Base-by-base conservation (phyloP, 768 basidiomycete species). In the Russula foetens region DNA sequence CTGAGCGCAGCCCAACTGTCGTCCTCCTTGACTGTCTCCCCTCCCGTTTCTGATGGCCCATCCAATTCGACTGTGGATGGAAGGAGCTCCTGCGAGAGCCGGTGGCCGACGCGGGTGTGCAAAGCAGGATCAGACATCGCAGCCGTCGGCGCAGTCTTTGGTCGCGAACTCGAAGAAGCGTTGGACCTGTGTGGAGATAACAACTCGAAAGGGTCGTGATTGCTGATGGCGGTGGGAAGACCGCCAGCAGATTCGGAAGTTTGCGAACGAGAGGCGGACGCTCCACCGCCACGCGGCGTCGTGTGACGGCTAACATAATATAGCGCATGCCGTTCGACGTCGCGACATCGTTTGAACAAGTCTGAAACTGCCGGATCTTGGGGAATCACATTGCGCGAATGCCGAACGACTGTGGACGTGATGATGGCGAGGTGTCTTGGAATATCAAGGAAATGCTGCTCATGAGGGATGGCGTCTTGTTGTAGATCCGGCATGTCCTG, bases 371-470 rank as follows among this genome's bases (percentile, higher is more conserved):
- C 69, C 35, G 67, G 58, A 63, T 81, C 80, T 17, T 66, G 39
- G 15, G 63, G 63, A 45, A 35, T 19, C 72, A 71, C 17, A 65
- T 67, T 31, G 75, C 74, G 50, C 69, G 69, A 39, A 24, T 82
- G 77, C 38, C 90, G 85, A 39, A 85, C 81, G n/a, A 95, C 79
- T 48, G 86, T 82, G 7, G 89, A 88, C 9, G 85, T 82, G 58
- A 94, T 76, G 55, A 84, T 79, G 17, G 90, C 89, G 38, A 93
- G 78, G 65, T 92, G 85, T 67, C 83, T 83, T 2, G 90, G 84
- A 52, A 90, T 75, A 69, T 95, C 93, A 53, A 92, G 75, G 43
- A 88, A 74, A 67, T 90, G 80, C 3, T 92, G 90, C 29, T 86
- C 78, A 39, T 81, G 74, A 12, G 89, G 88, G 19, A 91, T 81